Conservation (phyloP, 208 protist genomes). For the Trypanosoma lewisi region DNA sequence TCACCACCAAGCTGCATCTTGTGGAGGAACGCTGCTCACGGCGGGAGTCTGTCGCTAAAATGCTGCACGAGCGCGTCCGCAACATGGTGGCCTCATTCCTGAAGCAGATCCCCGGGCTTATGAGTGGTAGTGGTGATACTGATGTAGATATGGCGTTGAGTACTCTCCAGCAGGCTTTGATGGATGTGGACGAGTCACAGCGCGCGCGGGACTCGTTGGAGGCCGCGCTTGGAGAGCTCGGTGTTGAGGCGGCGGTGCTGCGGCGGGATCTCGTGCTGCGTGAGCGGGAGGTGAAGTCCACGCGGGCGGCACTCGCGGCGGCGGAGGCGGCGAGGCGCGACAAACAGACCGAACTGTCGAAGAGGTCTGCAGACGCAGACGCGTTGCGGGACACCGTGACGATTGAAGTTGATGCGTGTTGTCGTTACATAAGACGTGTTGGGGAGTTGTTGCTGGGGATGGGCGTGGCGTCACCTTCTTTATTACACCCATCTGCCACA, state of each 20-base stretch:
- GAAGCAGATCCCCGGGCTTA: not conserved
- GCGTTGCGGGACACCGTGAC: conserved; percentile 3
- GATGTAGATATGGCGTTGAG: not conserved
- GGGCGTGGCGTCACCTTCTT: not conserved
- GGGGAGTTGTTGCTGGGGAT: not conserved
- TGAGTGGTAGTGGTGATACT: conserved; percentile 4
- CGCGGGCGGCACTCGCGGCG: not conserved
- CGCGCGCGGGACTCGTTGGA: conserved; percentile 27
- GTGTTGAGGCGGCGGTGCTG: conserved; percentile 30
- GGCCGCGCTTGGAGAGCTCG: conserved; percentile 31
- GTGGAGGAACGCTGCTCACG: conserved; percentile 14
- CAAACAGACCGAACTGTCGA: not conserved
- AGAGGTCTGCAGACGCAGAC: not conserved
- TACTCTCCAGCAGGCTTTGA: not conserved
- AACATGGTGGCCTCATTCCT: conserved; percentile 25
- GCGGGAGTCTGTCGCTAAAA: conserved; percentile 12
- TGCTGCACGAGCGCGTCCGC: conserved; percentile 23
- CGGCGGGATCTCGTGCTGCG: conserved; percentile 3
- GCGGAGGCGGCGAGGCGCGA: not conserved
- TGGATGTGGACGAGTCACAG: not conserved
- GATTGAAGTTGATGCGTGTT: conserved; percentile 3
- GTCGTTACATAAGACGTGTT: conserved; percentile 5
- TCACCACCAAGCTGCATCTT: conserved; percentile 6
- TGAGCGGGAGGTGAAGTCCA: not conserved
- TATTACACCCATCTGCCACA: not conserved